phyloP scores from a whole-genome alignment of 2,329 filamentous ascomycete genomes.

The Fusarium subtropicale region DNA sequence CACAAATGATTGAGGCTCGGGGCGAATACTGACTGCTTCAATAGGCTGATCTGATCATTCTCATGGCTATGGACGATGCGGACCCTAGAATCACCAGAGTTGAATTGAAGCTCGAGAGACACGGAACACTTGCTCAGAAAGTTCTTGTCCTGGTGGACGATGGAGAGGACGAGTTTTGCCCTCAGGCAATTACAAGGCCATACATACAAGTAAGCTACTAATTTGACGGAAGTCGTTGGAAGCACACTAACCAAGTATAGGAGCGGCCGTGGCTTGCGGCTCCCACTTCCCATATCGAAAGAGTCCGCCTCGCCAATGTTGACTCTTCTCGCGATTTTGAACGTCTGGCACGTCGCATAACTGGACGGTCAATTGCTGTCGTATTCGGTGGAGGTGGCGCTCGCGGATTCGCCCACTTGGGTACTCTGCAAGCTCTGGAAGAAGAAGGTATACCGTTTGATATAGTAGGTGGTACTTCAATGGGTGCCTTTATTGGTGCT shows the following conservation, averaged over 20 bases:
- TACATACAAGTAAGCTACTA: not conserved
- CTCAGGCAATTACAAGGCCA: not conserved
- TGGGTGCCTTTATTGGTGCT: not conserved
- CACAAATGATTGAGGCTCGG: too few relatives aligned
- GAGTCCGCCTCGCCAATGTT: not conserved
- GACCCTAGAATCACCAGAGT: not conserved
- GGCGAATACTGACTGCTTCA: not conserved
- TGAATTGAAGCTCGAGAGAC: not conserved
- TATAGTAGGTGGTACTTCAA: not conserved
- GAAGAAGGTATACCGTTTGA: not conserved
- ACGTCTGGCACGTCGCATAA: not conserved
- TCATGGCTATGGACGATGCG: not conserved
- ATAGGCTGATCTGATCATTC: not conserved
- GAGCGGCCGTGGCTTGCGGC: not conserved
- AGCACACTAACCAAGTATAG: not conserved
- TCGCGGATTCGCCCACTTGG: not conserved
- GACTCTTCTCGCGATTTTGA: not conserved
- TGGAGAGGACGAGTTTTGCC: not conserved
- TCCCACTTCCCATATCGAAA: not conserved
- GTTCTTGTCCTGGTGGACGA: not conserved
- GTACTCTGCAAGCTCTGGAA: not conserved
- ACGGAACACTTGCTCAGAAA: not conserved
- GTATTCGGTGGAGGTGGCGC: not conserved
- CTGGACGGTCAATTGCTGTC: not conserved
- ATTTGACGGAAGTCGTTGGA: accelerated